These are phyloP conservation scores for Nicotiana paniculata DNA, from an alignment of 257 asterid species.

Conservation along the genomic window DNA sequence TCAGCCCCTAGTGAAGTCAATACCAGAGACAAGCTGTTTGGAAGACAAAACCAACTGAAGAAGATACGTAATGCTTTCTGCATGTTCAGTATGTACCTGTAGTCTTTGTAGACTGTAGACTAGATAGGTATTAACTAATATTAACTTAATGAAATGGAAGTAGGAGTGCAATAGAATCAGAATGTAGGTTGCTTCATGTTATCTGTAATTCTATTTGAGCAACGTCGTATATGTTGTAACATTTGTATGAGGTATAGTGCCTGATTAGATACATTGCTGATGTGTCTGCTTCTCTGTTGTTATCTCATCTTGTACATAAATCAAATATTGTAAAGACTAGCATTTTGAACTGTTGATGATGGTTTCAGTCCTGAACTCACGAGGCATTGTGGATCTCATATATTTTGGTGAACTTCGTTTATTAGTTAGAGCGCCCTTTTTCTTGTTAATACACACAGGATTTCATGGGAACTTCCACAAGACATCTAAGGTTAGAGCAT, in stretches of 20 bases:
- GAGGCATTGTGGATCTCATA: background rate
- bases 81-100: background rate
- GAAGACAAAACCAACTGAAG: background rate
- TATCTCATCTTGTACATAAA: background rate
- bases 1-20: no score
- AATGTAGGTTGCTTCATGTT: background rate
- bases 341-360: background rate
- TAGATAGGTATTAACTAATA: background rate
- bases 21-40: no score
- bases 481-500: background rate
- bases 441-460: background rate
- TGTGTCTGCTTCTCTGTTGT: background rate
- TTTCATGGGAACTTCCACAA: background rate
- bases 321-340: background rate
- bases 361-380: background rate
- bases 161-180: background rate
- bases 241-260: background rate
- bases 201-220: background rate
- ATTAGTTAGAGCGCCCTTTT: background rate
- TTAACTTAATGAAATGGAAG: background rate
- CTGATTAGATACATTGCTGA: background rate
- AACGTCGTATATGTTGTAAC: background rate
- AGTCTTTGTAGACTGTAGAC: background rate
- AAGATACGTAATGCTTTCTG: background rate
- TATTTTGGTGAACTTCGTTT: background rate